Evolutionary conservation across 441 rosid genomes (phyloP), one percentile per base, ranked within the genome.

Genomic region (Erodium moschatum): DNA sequence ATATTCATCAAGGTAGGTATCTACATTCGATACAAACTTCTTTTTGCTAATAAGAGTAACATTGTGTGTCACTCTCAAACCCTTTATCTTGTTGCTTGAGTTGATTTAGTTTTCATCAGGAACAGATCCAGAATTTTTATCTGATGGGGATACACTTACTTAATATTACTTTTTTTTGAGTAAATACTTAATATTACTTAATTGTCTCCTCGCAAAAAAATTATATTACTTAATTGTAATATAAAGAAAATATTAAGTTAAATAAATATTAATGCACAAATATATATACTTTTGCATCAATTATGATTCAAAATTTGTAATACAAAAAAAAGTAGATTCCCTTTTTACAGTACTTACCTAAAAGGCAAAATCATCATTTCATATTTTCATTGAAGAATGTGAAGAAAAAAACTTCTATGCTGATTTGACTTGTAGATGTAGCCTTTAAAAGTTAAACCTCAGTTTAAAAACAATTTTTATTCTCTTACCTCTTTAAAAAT

Each of bases 1-100:
- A 58, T 66, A 83, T 73, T 83, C 96, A 72, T 78, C 96, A 68
- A 80, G 94, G 98, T 95, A 89, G 67, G 79, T 74, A 46, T 60
- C 63, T 31, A 18, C 40, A 12, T 18, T 16, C 5, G 2, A 40
- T 20, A 15, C 2, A 50, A 15, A 63, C n/a, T 6, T 56, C 6
- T 50, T 40, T 64, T 71, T 24, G 31, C 16, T 21, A 48, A 24
- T 24, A 24, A 24, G 27, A 24, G 27, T 24, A 24, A 24, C 5
- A 0, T 21, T 46, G 52, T 20, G 21, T 64, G 68, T 50, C 50
- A 15, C 54, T 56, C 19, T 61, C 15, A 61, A 12, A 12, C 21
- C 15, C 5, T 4, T 54, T n/a, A 16, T 24, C 27, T 24, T 24
- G 27, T 24, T 24, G 2, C 27, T 24, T 67, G 12, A 27, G 62